Base-by-base conservation (phyloP, 2,329 filamentous ascomycete species). In the Xylaria sp. region DNA sequence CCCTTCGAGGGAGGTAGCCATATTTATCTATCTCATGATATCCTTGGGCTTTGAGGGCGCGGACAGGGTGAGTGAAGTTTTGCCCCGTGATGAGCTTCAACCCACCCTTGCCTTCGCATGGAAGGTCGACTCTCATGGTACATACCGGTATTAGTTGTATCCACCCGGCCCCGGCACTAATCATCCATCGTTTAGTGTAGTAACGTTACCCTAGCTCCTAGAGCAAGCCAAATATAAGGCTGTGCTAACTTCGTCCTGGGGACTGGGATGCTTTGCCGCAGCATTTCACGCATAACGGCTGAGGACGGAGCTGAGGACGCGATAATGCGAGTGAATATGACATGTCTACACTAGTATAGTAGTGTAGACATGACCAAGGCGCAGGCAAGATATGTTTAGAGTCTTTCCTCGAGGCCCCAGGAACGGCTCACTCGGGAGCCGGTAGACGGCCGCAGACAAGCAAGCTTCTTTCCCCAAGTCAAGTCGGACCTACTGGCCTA, bases 11-110 rank as follows among this genome's bases (percentile, higher is more conserved):
- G 59, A 15, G 15, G 33, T 9, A 35, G 50, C 4, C 31, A 38
- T 61, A 56, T 59, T 64, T 64, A 65, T 65, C 33, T 58, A 62
- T 17, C 5, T 15, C n/a, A 58, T 19, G 1, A 25, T n/a, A 7
- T 37, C 21, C 8, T 51, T 38, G 1, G 35, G 33, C 19, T 14
- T 19, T 8, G 42, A 51, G 4, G 21, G 12, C 52, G 25, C 6
- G 19, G 33, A 35, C 17, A n/a, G 14, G 43, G 2, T 8, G 17
- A 5, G 1, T 8, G 50, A 38, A 28, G 21, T n/a, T 2, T 52
- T 23, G 12, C 38, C 19, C 55, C 56, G 25, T 63, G 51, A 52
- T 52, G 57, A 40, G 25, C 56, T 43, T 19, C 31, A 47, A 17
- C 23, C 40, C 51, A 45, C 35, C 54, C 45, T 52, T 57, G 7